Evolutionary conservation across 176 grass and related monocot species (phyloP).

Genomic region (Alloteropsis semialata): DNA sequence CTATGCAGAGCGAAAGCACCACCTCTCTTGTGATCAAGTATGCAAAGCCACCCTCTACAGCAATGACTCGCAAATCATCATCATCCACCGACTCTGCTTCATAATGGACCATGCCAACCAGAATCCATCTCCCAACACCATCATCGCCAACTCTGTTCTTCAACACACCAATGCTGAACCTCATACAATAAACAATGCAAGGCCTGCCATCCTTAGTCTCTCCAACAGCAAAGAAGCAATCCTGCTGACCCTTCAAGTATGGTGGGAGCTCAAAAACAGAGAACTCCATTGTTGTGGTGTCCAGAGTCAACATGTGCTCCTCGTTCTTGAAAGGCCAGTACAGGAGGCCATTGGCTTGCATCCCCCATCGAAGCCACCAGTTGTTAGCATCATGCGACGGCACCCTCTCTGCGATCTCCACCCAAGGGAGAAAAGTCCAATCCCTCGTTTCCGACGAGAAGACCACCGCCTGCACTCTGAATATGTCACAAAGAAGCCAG

Average conservation of each 20-base stretch:
- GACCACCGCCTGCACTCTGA: neutral
- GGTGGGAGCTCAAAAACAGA: neutral
- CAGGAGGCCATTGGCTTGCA: neutral
- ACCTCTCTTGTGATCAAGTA: constrained; percentile 9
- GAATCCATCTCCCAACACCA: neutral
- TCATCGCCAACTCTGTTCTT: neutral
- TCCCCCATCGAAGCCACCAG: neutral
- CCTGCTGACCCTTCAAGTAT: neutral
- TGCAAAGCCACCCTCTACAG: neutral
- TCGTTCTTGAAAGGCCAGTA: neutral
- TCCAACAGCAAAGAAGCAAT: neutral
- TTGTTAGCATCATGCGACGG: neutral
- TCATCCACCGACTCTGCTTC: neutral
- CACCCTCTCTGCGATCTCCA: neutral
- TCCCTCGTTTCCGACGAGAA: neutral
- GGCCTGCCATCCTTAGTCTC: neutral
- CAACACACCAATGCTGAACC: neutral
- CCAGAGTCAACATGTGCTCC: neutral
- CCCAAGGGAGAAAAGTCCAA: neutral
- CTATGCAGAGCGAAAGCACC: neutral
- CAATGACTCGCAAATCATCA: neutral
- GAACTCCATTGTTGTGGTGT: neutral
- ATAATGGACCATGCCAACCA: rapidly evolving
- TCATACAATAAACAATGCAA: neutral
- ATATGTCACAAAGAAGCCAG: neutral